Base-by-base conservation (phyloP, 305 asterid genomes). In the Fraxinus ornus region DNA sequence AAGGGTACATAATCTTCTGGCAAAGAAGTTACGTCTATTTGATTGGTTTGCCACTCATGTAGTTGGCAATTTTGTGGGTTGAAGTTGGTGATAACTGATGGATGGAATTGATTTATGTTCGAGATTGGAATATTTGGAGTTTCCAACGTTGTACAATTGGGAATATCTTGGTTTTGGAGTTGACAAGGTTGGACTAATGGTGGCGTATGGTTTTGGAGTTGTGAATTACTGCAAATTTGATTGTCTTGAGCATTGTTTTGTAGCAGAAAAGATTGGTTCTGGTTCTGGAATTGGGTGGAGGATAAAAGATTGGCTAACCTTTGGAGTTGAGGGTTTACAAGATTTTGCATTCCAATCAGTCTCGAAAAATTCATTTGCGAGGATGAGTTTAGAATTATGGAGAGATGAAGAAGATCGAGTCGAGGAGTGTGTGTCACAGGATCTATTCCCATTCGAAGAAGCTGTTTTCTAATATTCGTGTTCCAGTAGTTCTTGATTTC, bases 401-500 rank as follows among this genome's bases (percentile, higher is more conserved):
- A 91, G 79, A 94, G 89, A 64, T 94, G 94, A 52, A 95, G 95
- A 80, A 93, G 97, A 82, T 92, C 97, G 8, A 92, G 92, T 0
- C 95, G 91, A 9, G 99, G 97, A 75, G 87, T 90, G 82, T 95
- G 99, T 0, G 99, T 95, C 8, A 93, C 92, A 0, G 99, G 99
- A 41, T 95, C 98, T 30, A 92, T 91, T 71, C 98, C 98, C 98
- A 94, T 92, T 12, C 95, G 85, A 0, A 95, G 89, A 49, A 95
- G 97, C 87, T 93, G 88, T 80, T 95, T 95, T 3, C 97, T 79
- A 10, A 93, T 91, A 83, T 92, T 93, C 0, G 98, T 95, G 88
- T 95, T 95, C 98, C 98, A 95, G 10, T 89, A 95, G 81, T 95
- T 95, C 81, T 95, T 95, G 79, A 95, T 93, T 60, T 95, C 98